Evolutionary conservation across 2,329 filamentous ascomycete species (phyloP).

Genomic region (Fusarium nisikadoi): DNA sequence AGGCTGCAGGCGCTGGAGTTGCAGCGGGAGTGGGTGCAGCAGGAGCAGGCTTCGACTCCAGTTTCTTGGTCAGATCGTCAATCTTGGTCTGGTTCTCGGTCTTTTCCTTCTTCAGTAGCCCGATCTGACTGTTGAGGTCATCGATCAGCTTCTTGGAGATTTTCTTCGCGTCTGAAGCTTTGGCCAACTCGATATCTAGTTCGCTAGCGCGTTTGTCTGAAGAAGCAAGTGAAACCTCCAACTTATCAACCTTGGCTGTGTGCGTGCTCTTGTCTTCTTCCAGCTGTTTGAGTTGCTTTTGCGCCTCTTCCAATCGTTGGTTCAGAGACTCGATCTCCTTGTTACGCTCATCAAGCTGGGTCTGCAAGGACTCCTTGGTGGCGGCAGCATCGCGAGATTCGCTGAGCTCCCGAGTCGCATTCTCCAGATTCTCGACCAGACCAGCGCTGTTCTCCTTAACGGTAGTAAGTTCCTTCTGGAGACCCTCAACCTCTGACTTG

Average conservation of each 20-base stretch:
- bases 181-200: constrained; percentile 55
- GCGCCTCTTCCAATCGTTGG: constrained; percentile 57
- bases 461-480: constrained; percentile 77
- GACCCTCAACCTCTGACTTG: constrained; percentile 71
- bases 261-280: constrained; percentile 51
- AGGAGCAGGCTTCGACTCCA: constrained; percentile 46
- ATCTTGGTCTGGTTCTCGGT: constrained; percentile 48
- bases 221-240: constrained; percentile 50
- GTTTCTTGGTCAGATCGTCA: constrained; percentile 57
- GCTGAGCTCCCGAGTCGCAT: constrained; percentile 71
- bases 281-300: constrained; percentile 58
- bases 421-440: constrained; percentile 75
- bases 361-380: constrained; percentile 58
- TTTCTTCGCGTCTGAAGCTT: constrained; percentile 52
- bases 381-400: constrained; percentile 56
- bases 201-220: constrained; percentile 51
- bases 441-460: constrained; percentile 76
- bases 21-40: constrained; percentile 28
- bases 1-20: constrained; percentile 39
- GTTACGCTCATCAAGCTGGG: constrained; percentile 60
- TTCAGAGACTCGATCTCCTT: constrained; percentile 62
- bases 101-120: constrained; percentile 49
- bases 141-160: constrained; percentile 56
- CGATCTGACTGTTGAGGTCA: constrained; percentile 52
- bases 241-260: constrained; percentile 49